Conservation (phyloP, 805 yeast genomes). For the Candida glaebosa region DNA sequence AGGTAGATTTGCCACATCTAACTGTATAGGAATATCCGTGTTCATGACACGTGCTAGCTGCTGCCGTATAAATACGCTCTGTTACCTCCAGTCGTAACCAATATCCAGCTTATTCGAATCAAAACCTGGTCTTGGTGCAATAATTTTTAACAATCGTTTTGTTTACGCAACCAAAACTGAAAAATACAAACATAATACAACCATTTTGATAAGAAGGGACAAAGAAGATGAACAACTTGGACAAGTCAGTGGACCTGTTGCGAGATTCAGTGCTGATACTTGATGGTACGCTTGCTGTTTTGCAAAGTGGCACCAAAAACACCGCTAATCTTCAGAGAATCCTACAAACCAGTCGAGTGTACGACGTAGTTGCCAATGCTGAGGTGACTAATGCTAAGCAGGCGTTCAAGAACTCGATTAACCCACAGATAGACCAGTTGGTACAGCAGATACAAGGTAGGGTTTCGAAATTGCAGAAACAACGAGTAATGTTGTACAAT, state of each 20-base stretch:
- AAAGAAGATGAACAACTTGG: constrained; percentile 9
- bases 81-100: no score
- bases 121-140: no score
- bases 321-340: constrained; percentile 36
- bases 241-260: constrained; percentile 30
- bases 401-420: constrained; percentile 31
- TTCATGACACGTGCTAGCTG: constrained; percentile 3
- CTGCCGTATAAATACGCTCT: background rate
- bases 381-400: constrained; percentile 41
- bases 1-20: constrained; percentile 13
- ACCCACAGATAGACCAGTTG: constrained; percentile 39
- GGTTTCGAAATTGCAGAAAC: constrained; percentile 29
- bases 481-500: constrained; percentile 27
- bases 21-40: constrained; percentile 20
- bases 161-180: no score
- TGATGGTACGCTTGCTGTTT: constrained; percentile 25
- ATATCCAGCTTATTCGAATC: no score
- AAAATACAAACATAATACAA: no score
- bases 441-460: constrained; percentile 29
- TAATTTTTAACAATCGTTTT: no score
- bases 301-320: constrained; percentile 38
- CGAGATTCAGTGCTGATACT: constrained; percentile 32
- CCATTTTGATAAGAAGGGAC: no score
- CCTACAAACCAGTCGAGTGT: constrained; percentile 44
- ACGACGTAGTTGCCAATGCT: constrained; percentile 49